These are phyloP conservation scores for Plectranthus barbatus DNA, from an alignment of 257 asterid genomes.

Conservation along the genomic window DNA sequence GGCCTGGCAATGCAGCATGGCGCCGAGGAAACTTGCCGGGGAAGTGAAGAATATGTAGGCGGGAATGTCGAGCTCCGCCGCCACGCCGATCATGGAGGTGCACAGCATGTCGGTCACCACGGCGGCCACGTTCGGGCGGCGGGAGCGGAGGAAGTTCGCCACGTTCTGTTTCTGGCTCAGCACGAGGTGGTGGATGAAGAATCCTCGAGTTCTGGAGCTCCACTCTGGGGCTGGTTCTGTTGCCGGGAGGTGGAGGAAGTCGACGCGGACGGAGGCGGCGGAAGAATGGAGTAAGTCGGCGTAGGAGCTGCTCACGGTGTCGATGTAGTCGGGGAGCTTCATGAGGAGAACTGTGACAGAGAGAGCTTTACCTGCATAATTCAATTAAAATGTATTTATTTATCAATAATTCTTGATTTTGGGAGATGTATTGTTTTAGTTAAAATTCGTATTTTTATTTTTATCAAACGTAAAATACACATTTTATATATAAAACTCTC, in stretches of 20 bases:
- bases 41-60: conserved; percentile 53
- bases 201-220: conserved; percentile 53
- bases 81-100: conserved; percentile 50
- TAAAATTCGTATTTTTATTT: too few species aligned
- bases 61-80: conserved; percentile 33
- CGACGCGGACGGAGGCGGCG: conserved; percentile 19
- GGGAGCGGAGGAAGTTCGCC: conserved; percentile 21
- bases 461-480: too few species aligned
- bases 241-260: conserved; percentile 41
- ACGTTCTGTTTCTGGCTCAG: conserved; percentile 37
- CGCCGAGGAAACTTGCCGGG: conserved; percentile 50
- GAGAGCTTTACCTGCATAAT: conserved; percentile 14
- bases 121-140: conserved; percentile 13
- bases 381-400: too few species aligned
- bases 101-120: conserved; percentile 59
- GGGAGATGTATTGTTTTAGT: too few species aligned
- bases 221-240: conserved; percentile 47
- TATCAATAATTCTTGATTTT: too few species aligned
- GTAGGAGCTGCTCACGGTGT: conserved; percentile 43
- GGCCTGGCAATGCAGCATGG: conserved; percentile 51
- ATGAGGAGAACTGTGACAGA: conserved; percentile 37
- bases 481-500: too few species aligned
- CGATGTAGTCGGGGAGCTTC: conserved; percentile 48
- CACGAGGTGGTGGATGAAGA: conserved; percentile 40
- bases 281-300: conserved; percentile 32